Conservation (phyloP, 2,329 filamentous ascomycete species). For the Hymenoscyphus fraxineus region DNA sequence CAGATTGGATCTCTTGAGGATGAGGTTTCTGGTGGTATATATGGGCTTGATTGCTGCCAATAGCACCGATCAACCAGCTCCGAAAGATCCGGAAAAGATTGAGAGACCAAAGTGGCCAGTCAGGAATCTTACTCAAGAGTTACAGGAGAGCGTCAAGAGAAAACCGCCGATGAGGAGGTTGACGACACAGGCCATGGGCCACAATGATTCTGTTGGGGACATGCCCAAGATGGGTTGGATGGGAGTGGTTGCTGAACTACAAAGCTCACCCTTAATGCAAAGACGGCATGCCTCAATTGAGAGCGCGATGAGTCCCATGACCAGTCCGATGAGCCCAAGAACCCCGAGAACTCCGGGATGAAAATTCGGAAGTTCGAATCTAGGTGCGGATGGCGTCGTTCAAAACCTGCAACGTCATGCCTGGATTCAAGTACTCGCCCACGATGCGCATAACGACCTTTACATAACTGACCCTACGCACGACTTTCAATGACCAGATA, state of each 20-base stretch:
- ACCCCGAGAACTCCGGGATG: background rate
- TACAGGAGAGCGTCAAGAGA: slow-evolving; percentile 29
- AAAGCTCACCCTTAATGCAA: slow-evolving; percentile 57
- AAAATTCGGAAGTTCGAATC: background rate
- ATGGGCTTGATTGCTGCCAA: slow-evolving; percentile 54
- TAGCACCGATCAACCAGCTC: slow-evolving; percentile 22
- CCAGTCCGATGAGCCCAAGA: slow-evolving; percentile 5
- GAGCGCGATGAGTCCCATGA: slow-evolving; percentile 46
- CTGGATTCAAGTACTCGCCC: background rate
- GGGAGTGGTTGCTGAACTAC: slow-evolving; percentile 59
- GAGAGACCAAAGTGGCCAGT: slow-evolving; percentile 21
- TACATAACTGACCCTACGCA: background rate
- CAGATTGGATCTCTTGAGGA: slow-evolving; percentile 57
- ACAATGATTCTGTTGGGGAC: slow-evolving; percentile 45
- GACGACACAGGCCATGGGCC: slow-evolving; percentile 49
- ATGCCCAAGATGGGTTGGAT: slow-evolving; percentile 56
- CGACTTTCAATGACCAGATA: background rate
- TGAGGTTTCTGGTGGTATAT: slow-evolving; percentile 62
- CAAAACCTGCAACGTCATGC: background rate
- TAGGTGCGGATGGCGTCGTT: background rate
- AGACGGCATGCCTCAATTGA: slow-evolving; percentile 62
- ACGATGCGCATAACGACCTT: background rate
- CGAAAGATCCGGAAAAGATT: slow-evolving; percentile 27
- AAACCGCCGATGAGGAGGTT: slow-evolving; percentile 47
- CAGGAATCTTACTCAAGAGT: slow-evolving; percentile 24